Percentiles rank a stretch among this genome's conserved stretches.
phyloP scores from a whole-genome alignment of 1,284 basidiomycete genomes.

The Irpex sp. region DNA sequence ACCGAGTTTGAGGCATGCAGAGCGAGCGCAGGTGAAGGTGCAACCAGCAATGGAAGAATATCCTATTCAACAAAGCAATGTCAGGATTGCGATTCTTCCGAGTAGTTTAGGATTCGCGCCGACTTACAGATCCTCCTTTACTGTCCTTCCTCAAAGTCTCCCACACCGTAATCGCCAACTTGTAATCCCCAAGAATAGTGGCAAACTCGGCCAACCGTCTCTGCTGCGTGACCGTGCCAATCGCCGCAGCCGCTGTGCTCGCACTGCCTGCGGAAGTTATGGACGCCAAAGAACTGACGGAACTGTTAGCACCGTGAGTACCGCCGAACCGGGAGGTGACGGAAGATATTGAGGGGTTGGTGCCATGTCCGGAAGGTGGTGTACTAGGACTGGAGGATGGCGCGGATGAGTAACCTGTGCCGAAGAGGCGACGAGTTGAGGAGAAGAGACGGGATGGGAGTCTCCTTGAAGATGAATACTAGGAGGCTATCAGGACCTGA shows the following conservation, averaged over 20 bases:
- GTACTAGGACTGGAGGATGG: conserved; percentile 31
- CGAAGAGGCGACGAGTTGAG: conserved; percentile 91
- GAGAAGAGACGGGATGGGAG: conserved; percentile 80
- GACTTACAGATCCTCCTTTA: conserved; percentile 69
- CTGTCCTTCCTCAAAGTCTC: conserved; percentile 81
- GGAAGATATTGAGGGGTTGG: conserved; percentile 36
- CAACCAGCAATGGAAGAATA: conserved; percentile 64
- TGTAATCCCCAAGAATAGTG: conserved; percentile 88
- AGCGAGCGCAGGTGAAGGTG: conserved; percentile 58
- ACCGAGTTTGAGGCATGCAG: conserved; percentile 63
- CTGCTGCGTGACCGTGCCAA: conserved; percentile 51
- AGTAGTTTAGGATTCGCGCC: neutral
- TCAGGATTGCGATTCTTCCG: neutral
- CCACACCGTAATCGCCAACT: conserved; percentile 83
- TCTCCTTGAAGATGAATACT: conserved; percentile 82
- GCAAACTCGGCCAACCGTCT: conserved; percentile 94
- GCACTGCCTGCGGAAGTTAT: conserved; percentile 26
- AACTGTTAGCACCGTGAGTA: conserved; percentile 31
- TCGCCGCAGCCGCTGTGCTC: conserved; percentile 21
- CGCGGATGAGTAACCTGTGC: conserved; percentile 49
- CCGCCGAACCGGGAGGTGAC: conserved; percentile 39
- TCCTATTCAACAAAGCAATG: conserved; percentile 42
- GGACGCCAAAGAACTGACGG: conserved; percentile 32
- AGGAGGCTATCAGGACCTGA: neutral
- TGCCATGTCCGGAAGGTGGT: conserved; percentile 26